Evolutionary conservation across 768 basidiomycete species (phyloP).

Genomic region (Russula sp.): DNA sequence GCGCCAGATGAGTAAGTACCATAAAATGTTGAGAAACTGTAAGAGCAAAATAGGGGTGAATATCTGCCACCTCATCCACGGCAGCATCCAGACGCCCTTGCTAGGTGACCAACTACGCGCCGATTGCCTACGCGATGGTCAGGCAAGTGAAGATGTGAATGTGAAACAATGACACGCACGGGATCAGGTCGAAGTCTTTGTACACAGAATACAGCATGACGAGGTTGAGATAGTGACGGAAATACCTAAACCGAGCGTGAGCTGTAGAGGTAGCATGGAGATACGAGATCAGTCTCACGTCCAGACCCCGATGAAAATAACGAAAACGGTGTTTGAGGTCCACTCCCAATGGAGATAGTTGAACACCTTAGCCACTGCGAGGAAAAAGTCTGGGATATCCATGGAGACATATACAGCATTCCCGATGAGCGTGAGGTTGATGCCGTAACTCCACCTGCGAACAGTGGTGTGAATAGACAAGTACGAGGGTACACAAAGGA

Average conservation of each 20-base stretch:
- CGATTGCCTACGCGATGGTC: conserved; percentile 42
- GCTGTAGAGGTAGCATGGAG: background rate
- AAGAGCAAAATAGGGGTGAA: conserved; percentile 71
- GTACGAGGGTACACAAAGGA: background rate
- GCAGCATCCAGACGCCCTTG: conserved; percentile 64
- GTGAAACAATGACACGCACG: conserved; percentile 48
- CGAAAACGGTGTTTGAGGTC: conserved; percentile 61
- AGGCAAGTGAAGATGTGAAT: background rate
- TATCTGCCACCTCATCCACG: conserved; percentile 83
- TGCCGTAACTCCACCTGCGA: conserved; percentile 74
- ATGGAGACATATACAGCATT: conserved; percentile 93
- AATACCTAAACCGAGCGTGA: conserved; percentile 55
- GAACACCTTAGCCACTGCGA: conserved; percentile 84
- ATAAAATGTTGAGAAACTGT: conserved; percentile 86
- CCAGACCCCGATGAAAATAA: conserved; percentile 69
- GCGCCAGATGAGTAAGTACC: conserved; percentile 84
- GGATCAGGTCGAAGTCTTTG: conserved; percentile 69
- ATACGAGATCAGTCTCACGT: conserved; percentile 53
- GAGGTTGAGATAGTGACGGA: conserved; percentile 90
- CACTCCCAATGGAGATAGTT: conserved; percentile 78
- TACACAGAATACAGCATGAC: conserved; percentile 85
- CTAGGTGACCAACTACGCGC: conserved; percentile 56
- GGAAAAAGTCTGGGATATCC: conserved; percentile 89
- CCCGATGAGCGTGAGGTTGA: conserved; percentile 84
- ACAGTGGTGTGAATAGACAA: conserved; percentile 14